Evolutionary conservation across 148 eudicot genomes (phyloP), one percentile per base, ranked within the genome.

Genomic region (Camellia sinensis): DNA sequence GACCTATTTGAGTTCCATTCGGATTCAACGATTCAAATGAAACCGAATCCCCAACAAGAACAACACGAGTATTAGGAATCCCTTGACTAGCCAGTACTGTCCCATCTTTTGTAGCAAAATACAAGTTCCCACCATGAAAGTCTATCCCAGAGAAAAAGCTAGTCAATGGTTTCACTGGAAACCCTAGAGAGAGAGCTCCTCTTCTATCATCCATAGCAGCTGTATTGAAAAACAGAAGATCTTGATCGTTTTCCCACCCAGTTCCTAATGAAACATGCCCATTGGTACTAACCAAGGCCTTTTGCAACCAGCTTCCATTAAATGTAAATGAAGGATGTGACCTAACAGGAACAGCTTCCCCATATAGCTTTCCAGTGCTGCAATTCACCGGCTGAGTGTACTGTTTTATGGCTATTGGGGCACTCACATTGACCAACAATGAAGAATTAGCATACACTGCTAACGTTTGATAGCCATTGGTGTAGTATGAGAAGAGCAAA

Each of bases 361-460:
- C 94, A 14, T 79, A 80, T 74, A 86, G 59, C 7, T 77, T 75
- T 46, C 97, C 94, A 0, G 82, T 86, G 11, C 75, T 74, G 3
- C 80, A 79, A 52, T 88, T 83, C 21, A 84, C 90, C 4, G 78
- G 82, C 78, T 86, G 95, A 61, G 82, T 82, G 74, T 84, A 70
- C 9, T 50, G 45, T 45, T 0, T 21, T n/a, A 78, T 17, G 12
- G 5, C 43, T 52, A 22, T 70, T 54, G 66, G 2, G 45, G 69
- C 53, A 4, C 63, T 50, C 40, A 3, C 3, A 3, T 73, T 53
- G 15, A 29, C 65, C 40, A 62, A 57, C 76, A 70, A 73, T 3
- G 90, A 69, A 29, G 87, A 67, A 82, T 94, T 94, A 3, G 91
- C 80, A 86, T 89, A 94, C 14, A 88, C 57, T 3, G 89, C 95